Conservation (phyloP, 2,329 filamentous ascomycete species). For the Alternaria dauci region DNA sequence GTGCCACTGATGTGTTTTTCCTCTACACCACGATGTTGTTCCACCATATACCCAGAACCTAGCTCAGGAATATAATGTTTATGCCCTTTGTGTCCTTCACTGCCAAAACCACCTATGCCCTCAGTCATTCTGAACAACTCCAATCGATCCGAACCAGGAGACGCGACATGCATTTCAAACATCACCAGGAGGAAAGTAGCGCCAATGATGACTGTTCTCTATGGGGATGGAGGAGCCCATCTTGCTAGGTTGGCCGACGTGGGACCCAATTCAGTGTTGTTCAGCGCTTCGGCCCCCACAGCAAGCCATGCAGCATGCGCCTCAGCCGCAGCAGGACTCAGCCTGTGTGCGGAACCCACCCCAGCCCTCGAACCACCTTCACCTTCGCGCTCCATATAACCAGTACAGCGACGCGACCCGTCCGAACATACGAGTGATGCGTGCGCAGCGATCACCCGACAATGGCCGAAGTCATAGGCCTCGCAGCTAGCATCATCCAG, state of each 20-base stretch:
- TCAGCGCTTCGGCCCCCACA: not conserved
- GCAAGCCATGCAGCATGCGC: not conserved
- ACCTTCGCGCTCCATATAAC: not conserved
- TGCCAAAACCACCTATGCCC: not conserved
- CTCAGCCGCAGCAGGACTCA: slow-evolving; percentile 1
- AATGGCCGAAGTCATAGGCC: slow-evolving; percentile 38
- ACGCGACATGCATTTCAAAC: not conserved
- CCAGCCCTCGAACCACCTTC: not conserved
- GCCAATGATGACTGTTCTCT: too few species aligned
- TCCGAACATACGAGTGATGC: not conserved
- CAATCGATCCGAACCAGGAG: not conserved
- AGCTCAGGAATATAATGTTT: not conserved
- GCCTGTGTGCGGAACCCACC: not conserved
- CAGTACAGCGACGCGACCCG: too few species aligned
- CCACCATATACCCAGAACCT: not conserved
- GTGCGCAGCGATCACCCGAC: not conserved
- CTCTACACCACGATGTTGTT: not conserved
- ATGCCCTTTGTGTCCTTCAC: not conserved
- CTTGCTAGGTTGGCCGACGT: too few species aligned
- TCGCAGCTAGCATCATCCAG: slow-evolving; percentile 37
- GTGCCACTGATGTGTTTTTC: not conserved
- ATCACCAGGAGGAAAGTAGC: not conserved
- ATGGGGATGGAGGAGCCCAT: too few species aligned
- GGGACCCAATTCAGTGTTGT: too few species aligned
- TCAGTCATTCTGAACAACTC: not conserved